A percentile compares a stretch with the other conserved stretches of the same genome.
These are phyloP conservation scores for Erysiphe pulchra DNA, from an alignment of 2,329 filamentous ascomycete genomes.

Conservation along the genomic window DNA sequence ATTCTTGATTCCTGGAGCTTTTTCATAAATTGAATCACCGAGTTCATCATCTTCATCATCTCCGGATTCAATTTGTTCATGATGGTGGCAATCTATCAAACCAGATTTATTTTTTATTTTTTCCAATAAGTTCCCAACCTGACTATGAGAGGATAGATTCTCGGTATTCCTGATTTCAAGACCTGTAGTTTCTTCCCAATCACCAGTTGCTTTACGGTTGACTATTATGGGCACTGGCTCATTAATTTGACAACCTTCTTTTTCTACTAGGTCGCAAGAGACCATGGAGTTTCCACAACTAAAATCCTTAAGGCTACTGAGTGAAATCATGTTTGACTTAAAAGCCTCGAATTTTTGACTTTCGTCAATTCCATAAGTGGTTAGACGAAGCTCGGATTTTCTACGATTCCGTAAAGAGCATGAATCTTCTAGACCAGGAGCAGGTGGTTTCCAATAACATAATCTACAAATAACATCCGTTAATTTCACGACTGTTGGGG, in stretches of 20 bases:
- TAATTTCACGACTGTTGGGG: conserved; percentile 75
- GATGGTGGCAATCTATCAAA: conserved; percentile 19
- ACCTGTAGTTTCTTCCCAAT: conserved; percentile 58
- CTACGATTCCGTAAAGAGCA: conserved; percentile 29
- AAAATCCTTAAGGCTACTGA: conserved; percentile 32
- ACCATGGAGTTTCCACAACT: conserved; percentile 75
- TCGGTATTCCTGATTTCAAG: conserved; percentile 42
- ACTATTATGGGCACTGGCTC: conserved; percentile 60
- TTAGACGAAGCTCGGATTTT: conserved; percentile 37
- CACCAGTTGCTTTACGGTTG: conserved; percentile 44
- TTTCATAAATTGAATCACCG: conserved; percentile 23
- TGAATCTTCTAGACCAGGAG: conserved; percentile 19
- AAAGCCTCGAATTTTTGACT: conserved; percentile 20
- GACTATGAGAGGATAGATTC: conserved; percentile 13
- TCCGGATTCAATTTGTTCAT: conserved; percentile 64
- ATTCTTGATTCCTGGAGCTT: conserved; percentile 22
- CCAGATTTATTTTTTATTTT: conserved; percentile 40
- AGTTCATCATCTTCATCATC: conserved; percentile 91
- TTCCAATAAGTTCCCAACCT: conserved; percentile 10
- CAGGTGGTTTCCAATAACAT: conserved; percentile 78
- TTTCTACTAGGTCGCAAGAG: conserved; percentile 65
- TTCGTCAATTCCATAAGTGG: conserved; percentile 40
- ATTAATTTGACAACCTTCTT: conserved; percentile 44
- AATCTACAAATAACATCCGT: conserved; percentile 67
- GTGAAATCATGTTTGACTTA: conserved; percentile 21